Evolutionary conservation across 495 filamentous ascomycete genomes (phyloP).

Genomic region (Eremomyces bilateralis): DNA sequence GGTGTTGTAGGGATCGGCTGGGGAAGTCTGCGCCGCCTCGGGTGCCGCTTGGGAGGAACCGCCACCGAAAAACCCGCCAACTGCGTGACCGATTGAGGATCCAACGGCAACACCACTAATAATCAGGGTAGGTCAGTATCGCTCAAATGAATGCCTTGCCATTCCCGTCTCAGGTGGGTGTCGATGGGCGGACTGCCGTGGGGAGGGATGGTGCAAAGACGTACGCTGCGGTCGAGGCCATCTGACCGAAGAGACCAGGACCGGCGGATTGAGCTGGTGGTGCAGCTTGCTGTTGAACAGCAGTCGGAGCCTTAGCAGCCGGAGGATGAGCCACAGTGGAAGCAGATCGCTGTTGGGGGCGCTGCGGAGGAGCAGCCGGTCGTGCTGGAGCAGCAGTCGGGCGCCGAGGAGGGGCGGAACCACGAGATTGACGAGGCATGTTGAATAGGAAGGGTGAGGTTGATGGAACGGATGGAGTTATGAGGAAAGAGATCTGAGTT

Average conservation of each 20-base stretch:
- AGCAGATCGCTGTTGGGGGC: conserved; percentile 13
- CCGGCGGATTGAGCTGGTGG: conserved; percentile 13
- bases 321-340: conserved; percentile 19
- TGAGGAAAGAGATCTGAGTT: no score
- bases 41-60: conserved; percentile 36
- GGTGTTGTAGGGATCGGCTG: conserved; percentile 19
- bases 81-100: conserved; percentile 81
- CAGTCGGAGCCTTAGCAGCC: no score
- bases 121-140: no score
- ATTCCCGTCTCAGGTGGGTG: no score
- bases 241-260: conserved; percentile 23
- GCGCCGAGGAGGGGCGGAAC: conserved; percentile 15
- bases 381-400: conserved; percentile 11
- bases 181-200: no score
- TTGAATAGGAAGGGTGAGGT: conserved; percentile 3
- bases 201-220: conserved; percentile 7
- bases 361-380: conserved; percentile 9
- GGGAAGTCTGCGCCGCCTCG: conserved; percentile 25
- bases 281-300: conserved; percentile 6
- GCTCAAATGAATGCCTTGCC: no score
- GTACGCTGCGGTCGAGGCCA: conserved; percentile 27
- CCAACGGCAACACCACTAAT: conserved; percentile 83
- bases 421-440: conserved; percentile 20
- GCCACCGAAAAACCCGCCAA: conserved; percentile 70
- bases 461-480: no score